Evolutionary conservation across 495 filamentous ascomycete genomes (phyloP), one percentile per base, ranked within the genome.

Genomic region (Neurospora sp.): DNA sequence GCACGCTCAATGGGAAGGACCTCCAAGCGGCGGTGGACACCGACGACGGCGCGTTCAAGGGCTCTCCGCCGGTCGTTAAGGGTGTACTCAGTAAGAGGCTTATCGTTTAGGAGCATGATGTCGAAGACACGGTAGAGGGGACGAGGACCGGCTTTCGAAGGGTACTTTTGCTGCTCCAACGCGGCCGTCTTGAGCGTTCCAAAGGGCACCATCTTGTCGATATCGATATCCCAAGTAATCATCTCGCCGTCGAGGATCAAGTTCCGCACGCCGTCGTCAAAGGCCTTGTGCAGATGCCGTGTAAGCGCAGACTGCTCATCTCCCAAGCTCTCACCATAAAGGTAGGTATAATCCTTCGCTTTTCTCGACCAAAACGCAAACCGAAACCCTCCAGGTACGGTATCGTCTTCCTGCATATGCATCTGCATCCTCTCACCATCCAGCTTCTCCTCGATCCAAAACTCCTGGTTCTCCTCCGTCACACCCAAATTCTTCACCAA

Each of bases 401-500:
- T 83, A 14, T 88, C 82, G 73, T 97, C 94, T 48, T 92, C 86
- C 31, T 86, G 81, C 93, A 97, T 97, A 77, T 99, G 96, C 75
- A 99, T 85, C 82, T 99, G 96, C 92, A 99, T 97, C 68, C 96
- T 87, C 83, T 99, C 96, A 7, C 96, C 96, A 77, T 99, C 96
- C 18, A 99, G 84, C 81, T 99, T 99, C 84, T 99, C 96, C 79
- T 99, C 96, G 44, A 98, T 95, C 94, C 94, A 99, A 77, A 97
- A 98, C 35, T 89, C 86, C 9, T 87, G 83, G 61, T 94, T 89
- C 4, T 92, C 88, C 53, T 91, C 88, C 1, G 88, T 92, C 0
- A 85, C 84, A 27, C 86, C 84, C 86, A 99, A 89, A 41, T 88
- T 89, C 14, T 85, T 82, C 37, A 97, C 89, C 85, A 97, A 92